These are phyloP conservation scores for Ramalina peruviana DNA, from an alignment of 495 filamentous ascomycete species.

Conservation along the genomic window DNA sequence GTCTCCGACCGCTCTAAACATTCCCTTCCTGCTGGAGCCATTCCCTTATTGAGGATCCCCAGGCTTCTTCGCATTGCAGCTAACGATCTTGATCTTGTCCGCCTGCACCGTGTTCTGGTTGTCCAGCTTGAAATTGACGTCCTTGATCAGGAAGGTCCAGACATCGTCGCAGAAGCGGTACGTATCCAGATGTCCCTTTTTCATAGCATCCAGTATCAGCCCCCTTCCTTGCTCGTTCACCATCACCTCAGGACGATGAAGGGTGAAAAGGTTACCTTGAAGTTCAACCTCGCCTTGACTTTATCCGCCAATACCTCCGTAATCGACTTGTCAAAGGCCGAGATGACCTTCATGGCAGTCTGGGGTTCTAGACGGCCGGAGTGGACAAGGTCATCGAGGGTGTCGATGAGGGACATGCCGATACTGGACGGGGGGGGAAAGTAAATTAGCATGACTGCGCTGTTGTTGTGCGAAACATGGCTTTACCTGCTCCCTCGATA, in stretches of 20 bases:
- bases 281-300: conserved; percentile 78
- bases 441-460: conserved; percentile 10
- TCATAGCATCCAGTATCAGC: background rate
- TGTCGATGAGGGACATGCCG: conserved; percentile 82
- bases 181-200: conserved; percentile 91
- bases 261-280: conserved; percentile 59
- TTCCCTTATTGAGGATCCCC: conserved; percentile 41
- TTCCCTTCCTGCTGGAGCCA: too few species aligned
- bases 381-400: conserved; percentile 89
- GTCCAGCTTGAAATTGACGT: conserved; percentile 94
- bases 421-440: conserved; percentile 43
- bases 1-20: too few species aligned
- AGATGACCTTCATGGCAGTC: conserved; percentile 93
- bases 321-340: conserved; percentile 80
- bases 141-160: conserved; percentile 98
- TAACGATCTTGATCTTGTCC: conserved; percentile 94
- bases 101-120: conserved; percentile 49
- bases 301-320: conserved; percentile 79
- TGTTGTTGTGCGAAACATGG: background rate
- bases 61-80: conserved; percentile 77
- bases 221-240: background rate
- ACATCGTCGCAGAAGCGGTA: conserved; percentile 99
- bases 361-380: conserved; percentile 90
- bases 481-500: conserved; percentile 91
- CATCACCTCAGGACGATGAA: background rate